phyloP scores from a whole-genome alignment of 1,284 basidiomycete species.

The Ceratobasidium sp. region DNA sequence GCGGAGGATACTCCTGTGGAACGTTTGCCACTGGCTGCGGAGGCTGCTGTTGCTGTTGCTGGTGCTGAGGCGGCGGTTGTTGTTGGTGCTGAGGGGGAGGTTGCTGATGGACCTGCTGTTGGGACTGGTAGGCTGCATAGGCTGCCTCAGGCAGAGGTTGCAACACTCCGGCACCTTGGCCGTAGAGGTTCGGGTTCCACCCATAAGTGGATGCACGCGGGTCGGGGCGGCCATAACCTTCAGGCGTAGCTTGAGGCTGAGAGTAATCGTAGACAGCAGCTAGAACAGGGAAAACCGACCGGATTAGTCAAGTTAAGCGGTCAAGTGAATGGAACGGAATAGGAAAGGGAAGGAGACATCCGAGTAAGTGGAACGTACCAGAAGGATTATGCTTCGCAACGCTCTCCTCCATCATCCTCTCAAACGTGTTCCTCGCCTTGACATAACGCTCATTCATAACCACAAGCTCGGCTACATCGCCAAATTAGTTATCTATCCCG shows the following conservation, averaged over 20 bases:
- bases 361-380: constrained; percentile 55
- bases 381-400: constrained; percentile 75
- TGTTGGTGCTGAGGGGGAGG: too few relatives aligned
- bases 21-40: constrained; percentile 11
- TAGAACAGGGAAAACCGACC: constrained; percentile 27
- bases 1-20: constrained; percentile 34
- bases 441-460: constrained; percentile 92
- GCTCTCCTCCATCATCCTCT: constrained; percentile 91
- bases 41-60: too few relatives aligned
- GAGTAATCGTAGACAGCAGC: constrained; percentile 47
- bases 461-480: constrained; percentile 75
- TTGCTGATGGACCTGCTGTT: constrained; percentile 8
- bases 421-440: constrained; percentile 83
- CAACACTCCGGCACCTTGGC: constrained; percentile 53
- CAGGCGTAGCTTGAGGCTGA: constrained; percentile 45
- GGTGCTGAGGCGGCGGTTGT: too few relatives aligned
- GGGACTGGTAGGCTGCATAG: constrained; percentile 46
- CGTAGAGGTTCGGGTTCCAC: constrained; percentile 59
- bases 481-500: not conserved
- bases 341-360: too few relatives aligned
- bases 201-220: constrained; percentile 55
- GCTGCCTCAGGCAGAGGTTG: constrained; percentile 53
- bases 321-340: too few relatives aligned
- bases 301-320: too few relatives aligned
- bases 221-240: constrained; percentile 49